Evolutionary conservation across 805 yeast species (phyloP).

Genomic region (Cyberlindnera suaveolens): DNA sequence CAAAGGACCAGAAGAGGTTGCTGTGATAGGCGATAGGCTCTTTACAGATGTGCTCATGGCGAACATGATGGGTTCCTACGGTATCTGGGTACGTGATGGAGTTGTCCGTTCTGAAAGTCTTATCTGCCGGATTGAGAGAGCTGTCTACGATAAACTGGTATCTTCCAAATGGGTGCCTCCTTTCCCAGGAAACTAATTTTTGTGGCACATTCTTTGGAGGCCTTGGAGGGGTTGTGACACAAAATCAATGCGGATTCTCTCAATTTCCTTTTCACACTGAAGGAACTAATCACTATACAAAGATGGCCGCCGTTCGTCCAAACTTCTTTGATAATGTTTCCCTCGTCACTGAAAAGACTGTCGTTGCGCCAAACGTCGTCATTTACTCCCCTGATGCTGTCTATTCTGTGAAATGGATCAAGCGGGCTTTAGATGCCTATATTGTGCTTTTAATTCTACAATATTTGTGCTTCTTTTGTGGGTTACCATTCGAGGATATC

Average conservation of each 20-base stretch:
- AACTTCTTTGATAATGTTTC: not conserved
- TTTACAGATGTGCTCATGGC: conserved; percentile 94
- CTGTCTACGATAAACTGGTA: conserved; percentile 11
- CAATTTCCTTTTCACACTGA: no score
- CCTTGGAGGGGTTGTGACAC: no score
- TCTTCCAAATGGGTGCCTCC: not conserved
- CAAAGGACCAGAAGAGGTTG: conserved; percentile 53
- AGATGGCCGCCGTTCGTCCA: no score
- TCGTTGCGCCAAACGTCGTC: conserved; percentile 1
- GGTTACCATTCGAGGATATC: conserved; percentile 14
- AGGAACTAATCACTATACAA: no score
- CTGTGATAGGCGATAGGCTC: conserved; percentile 84
- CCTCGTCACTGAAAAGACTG: not conserved
- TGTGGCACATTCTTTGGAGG: no score
- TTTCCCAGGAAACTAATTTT: not conserved
- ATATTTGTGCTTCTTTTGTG: conserved; percentile 10
- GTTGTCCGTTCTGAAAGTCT: conserved; percentile 48
- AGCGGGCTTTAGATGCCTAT: conserved; percentile 1
- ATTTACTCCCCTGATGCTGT: conserved; percentile 2
- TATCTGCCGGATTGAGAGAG: conserved; percentile 50
- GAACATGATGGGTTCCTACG: conserved; percentile 82
- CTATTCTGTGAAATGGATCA: conserved; percentile 2
- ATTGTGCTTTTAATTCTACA: conserved; percentile 4
- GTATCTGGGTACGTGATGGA: conserved; percentile 81
- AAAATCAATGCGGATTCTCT: no score